These are phyloP conservation scores for Penicillium canariense DNA, from an alignment of 495 filamentous ascomycete species.

Conservation along the genomic window DNA sequence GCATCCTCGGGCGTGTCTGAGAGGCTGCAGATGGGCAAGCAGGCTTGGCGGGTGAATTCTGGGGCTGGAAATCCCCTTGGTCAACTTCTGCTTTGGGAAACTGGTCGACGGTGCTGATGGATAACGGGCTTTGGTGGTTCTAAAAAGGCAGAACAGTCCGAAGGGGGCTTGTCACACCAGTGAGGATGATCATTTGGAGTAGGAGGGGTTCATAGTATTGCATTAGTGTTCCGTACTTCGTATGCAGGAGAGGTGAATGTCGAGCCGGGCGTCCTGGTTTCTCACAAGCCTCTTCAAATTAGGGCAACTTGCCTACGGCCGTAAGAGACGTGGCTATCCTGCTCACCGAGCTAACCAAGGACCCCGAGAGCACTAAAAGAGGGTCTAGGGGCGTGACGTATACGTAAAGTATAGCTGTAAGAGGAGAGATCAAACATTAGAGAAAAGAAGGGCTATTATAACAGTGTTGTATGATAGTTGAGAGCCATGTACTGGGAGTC, in stretches of 20 bases:
- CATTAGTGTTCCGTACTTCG: too few species aligned
- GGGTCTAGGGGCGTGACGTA: background rate
- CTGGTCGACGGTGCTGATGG: background rate
- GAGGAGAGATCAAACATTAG: background rate
- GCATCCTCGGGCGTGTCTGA: background rate
- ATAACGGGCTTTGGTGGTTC: background rate
- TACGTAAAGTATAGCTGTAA: background rate
- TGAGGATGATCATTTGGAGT: too few species aligned
- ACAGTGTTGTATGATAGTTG: background rate
- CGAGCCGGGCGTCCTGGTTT: too few species aligned
- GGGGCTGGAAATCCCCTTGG: background rate
- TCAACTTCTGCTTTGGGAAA: constrained; percentile 2
- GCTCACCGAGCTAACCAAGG: too few species aligned
- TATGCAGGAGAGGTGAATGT: too few species aligned
- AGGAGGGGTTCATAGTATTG: too few species aligned
- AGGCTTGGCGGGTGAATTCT: background rate
- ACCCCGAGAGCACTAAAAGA: background rate
- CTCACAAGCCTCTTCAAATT: too few species aligned
- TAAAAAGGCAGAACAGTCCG: too few species aligned
- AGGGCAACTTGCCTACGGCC: too few species aligned
- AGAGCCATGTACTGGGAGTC: too few species aligned
- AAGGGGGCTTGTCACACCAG: too few species aligned
- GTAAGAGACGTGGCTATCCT: too few species aligned
- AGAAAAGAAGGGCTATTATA: background rate
- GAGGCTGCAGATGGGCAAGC: background rate